A percentile compares a stretch with the other conserved stretches of the same genome.
phyloP scores from a whole-genome alignment of 1,284 basidiomycete genomes.

The Rhodotorula sp. region DNA sequence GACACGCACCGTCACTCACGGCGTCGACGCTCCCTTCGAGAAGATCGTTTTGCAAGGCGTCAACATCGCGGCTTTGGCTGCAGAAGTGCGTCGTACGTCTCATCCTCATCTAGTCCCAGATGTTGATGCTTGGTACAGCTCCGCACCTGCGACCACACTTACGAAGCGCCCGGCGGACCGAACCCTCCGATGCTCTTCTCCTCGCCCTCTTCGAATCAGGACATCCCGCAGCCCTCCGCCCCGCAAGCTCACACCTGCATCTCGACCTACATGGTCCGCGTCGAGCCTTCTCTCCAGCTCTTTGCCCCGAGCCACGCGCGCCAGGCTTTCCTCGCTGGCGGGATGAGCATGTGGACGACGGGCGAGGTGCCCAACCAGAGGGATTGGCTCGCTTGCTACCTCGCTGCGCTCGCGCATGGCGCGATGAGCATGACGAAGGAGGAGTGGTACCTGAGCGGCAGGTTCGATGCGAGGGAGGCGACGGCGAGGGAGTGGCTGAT shows the following conservation, averaged over 20 bases:
- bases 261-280: constrained; percentile 1
- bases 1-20: background rate
- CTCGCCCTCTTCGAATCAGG: background rate
- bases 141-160: background rate
- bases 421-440: background rate
- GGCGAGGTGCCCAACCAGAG: background rate
- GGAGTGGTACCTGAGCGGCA: background rate
- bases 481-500: constrained; percentile 1
- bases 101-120: background rate
- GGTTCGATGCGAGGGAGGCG: background rate
- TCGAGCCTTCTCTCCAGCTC: constrained; percentile 11
- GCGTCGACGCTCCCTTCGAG: background rate
- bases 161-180: background rate
- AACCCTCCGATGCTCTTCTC: background rate
- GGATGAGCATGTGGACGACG: background rate
- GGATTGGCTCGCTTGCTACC: background rate
- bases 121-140: background rate
- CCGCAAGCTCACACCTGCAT: background rate
- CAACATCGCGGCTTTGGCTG: background rate
- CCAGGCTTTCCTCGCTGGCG: background rate
- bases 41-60: background rate
- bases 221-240: background rate
- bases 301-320: background rate
- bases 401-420: background rate
- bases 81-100: background rate